These are phyloP conservation scores for Stephania cephalantha DNA, from an alignment of 164 flowering plant genomes.

Conservation along the genomic window DNA sequence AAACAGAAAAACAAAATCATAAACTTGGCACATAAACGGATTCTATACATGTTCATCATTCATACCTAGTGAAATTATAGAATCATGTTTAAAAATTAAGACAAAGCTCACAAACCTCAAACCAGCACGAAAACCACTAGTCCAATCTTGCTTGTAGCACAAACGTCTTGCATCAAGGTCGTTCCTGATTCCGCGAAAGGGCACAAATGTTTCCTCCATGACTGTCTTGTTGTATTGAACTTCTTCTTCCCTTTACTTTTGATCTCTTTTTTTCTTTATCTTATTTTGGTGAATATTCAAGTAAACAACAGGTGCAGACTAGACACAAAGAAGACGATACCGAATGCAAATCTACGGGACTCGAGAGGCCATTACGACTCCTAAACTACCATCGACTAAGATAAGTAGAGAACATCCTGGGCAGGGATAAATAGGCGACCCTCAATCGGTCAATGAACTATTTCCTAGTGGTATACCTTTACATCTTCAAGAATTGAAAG, in stretches of 20 bases:
- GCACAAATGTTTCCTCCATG: constrained; percentile 98
- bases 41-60: no score
- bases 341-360: constrained; percentile 18
- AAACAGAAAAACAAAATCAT: no score
- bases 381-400: constrained; percentile 32
- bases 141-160: constrained; percentile 98
- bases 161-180: constrained; percentile 70
- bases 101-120: constrained; percentile 47
- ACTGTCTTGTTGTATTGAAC: constrained; percentile 7
- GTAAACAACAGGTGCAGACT: constrained; percentile 11
- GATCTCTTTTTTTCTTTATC: constrained; percentile 8
- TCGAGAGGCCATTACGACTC: constrained; percentile 51
- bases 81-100: constrained; percentile 1
- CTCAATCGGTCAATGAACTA: constrained; percentile 21
- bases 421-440: constrained; percentile 25
- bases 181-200: constrained; percentile 86
- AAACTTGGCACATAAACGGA: no score
- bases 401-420: constrained; percentile 20
- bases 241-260: neutral
- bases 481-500: constrained; percentile 42
- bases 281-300: constrained; percentile 5
- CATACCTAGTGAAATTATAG: no score
- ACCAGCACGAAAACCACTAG: constrained; percentile 75
- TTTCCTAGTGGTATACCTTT: constrained; percentile 17
- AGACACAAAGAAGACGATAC: neutral